These are phyloP conservation scores for Cladosporium sp. DNA, from an alignment of 2,329 filamentous ascomycete genomes.

Conservation along the genomic window DNA sequence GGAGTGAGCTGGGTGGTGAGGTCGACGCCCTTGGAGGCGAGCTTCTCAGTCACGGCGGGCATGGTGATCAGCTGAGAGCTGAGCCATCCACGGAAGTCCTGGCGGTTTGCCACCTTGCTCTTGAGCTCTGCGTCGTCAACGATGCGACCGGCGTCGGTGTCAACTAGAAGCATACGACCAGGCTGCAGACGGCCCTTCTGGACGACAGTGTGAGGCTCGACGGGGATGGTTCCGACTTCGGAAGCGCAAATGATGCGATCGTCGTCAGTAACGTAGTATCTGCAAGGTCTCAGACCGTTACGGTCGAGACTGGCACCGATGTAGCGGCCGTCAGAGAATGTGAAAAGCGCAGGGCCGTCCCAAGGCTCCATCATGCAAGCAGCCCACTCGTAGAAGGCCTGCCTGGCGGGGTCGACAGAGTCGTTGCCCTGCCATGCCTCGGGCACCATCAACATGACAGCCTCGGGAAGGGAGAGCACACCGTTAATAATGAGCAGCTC, in stretches of 20 bases:
- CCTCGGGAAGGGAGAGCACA: slow-evolving; percentile 89
- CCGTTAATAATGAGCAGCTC: slow-evolving; percentile 94
- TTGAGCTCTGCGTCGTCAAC: slow-evolving; percentile 94
- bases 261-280: slow-evolving; percentile 95
- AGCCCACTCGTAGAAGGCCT: slow-evolving; percentile 98
- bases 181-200: slow-evolving; percentile 94
- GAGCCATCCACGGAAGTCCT: slow-evolving; percentile 87
- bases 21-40: slow-evolving; percentile 60
- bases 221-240: slow-evolving; percentile 88
- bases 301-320: slow-evolving; percentile 96
- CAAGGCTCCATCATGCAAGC: slow-evolving; percentile 99
- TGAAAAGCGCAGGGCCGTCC: slow-evolving; percentile 96
- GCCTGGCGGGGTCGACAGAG: slow-evolving; percentile 89
- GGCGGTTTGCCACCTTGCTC: slow-evolving; percentile 77
- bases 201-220: slow-evolving; percentile 85
- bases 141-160: slow-evolving; percentile 85
- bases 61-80: slow-evolving; percentile 82
- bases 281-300: slow-evolving; percentile 91
- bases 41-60: slow-evolving; percentile 67
- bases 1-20: slow-evolving; percentile 68
- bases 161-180: slow-evolving; percentile 92
- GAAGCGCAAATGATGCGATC: slow-evolving; percentile 97
- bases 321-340: slow-evolving; percentile 93
- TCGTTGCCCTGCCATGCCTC: slow-evolving; percentile 97
- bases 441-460: slow-evolving; percentile 97